Conservation (phyloP, 2,329 filamentous ascomycete species). For the Fusarium sp. region DNA sequence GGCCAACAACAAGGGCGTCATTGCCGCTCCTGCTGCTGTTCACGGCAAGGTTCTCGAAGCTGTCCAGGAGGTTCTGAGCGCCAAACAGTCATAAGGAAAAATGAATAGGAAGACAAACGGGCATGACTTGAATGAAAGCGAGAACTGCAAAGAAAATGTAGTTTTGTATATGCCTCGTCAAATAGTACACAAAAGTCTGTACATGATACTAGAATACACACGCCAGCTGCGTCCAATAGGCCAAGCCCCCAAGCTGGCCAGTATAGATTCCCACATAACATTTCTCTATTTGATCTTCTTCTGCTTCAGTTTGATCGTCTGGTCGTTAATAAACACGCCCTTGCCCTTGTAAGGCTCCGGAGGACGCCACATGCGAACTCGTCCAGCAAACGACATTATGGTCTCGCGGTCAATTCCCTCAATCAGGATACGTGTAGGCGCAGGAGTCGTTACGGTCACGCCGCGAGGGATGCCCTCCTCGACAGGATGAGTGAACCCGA, state of each 20-base stretch:
- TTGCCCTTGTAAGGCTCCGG: conserved; percentile 99
- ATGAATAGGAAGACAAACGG: not conserved
- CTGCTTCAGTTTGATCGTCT: conserved; percentile 97
- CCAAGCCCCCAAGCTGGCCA: conserved; percentile 19
- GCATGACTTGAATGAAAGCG: conserved; percentile 9
- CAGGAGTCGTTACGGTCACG: conserved; percentile 85
- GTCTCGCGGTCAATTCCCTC: conserved; percentile 88
- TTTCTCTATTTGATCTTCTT: conserved; percentile 87
- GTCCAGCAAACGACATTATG: conserved; percentile 89
- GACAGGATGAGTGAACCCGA: conserved; percentile 95
- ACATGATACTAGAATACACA: conserved; percentile 43
- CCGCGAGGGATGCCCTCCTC: conserved; percentile 85
- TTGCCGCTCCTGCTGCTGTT: conserved; percentile 81
- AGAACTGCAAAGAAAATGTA: conserved; percentile 29
- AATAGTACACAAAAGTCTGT: conserved; percentile 45
- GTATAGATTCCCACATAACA: not conserved
- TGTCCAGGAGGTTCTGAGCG: conserved; percentile 78
- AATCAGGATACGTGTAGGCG: conserved; percentile 88
- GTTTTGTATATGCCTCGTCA: conserved; percentile 43
- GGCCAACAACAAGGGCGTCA: conserved; percentile 89
- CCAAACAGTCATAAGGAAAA: conserved; percentile 39
- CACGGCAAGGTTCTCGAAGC: conserved; percentile 80
- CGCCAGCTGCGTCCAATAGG: conserved; percentile 38
- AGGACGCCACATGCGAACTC: conserved; percentile 85
- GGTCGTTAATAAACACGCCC: conserved; percentile 96